Percentiles rank a stretch among this genome's conserved stretches.
Conservation (phyloP, 148 eudicot genomes). For the Pouteria glomerata region DNA sequence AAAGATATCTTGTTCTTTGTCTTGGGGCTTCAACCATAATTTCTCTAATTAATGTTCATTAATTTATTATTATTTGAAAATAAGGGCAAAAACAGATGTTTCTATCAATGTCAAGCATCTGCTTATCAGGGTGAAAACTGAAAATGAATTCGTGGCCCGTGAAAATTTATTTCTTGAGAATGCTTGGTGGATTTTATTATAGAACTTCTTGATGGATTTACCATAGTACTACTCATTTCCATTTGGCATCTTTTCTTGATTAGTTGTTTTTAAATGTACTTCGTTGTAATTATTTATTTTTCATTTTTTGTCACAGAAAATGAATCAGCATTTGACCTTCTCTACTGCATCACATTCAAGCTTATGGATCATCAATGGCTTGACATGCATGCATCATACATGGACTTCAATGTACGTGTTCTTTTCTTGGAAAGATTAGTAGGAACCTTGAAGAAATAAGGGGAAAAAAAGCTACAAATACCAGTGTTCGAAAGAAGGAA, state of each 20-base stretch:
- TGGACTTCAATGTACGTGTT: constrained; percentile 94
- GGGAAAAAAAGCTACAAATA: neutral
- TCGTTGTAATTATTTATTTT: neutral
- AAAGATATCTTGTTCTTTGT: no score
- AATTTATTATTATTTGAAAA: neutral
- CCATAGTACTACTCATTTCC: neutral
- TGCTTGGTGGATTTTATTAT: neutral
- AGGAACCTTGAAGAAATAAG: no score
- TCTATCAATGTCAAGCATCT: neutral
- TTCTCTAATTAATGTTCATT: neutral
- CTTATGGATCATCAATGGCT: constrained; percentile 94
- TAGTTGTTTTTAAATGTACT: neutral
- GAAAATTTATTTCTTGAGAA: neutral
- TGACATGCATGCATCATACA: constrained; percentile 93
- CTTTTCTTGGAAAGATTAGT: neutral
- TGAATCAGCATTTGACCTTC: constrained; percentile 86
- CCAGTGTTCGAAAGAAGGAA: no score
- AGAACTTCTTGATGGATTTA: no score
- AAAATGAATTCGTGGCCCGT: neutral
- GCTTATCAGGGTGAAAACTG: neutral
- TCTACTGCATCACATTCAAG: constrained; percentile 91
- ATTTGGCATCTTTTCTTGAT: neutral
- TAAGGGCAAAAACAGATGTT: neutral
- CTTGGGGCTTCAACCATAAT: neutral
- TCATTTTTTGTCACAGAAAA: constrained; percentile 49